Conservation (phyloP, 768 basidiomycete genomes). For the Chiua virens region DNA sequence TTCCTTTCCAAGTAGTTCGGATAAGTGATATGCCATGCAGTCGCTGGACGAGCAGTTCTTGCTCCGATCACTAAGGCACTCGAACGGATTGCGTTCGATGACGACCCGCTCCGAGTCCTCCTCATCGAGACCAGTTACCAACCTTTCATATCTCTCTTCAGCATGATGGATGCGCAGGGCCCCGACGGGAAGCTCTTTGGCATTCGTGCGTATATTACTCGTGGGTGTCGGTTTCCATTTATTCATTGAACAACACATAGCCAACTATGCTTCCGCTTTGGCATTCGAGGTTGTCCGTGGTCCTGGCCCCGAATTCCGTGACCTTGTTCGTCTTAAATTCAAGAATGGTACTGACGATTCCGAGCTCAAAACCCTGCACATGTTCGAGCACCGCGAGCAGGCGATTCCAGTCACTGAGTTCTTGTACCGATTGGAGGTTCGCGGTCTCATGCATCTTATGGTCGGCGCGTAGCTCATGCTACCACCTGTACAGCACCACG, state of each 20-base stretch:
- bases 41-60: constrained; percentile 78
- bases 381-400: constrained; percentile 69
- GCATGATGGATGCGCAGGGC: constrained; percentile 59
- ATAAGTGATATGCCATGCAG: constrained; percentile 36
- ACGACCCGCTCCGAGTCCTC: constrained; percentile 75
- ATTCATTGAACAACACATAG: constrained; percentile 34
- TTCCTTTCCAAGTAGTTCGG: not conserved
- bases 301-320: constrained; percentile 69
- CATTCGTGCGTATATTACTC: constrained; percentile 53
- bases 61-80: constrained; percentile 69
- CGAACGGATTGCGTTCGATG: constrained; percentile 74
- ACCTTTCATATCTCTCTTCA: constrained; percentile 84
- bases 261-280: constrained; percentile 70
- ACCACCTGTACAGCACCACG: constrained; percentile 31
- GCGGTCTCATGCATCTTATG: constrained; percentile 3
- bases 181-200: constrained; percentile 54
- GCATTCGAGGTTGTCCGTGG: constrained; percentile 76
- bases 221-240: not conserved
- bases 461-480: not conserved
- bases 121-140: constrained; percentile 82
- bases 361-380: constrained; percentile 61
- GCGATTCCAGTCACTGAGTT: constrained; percentile 77
- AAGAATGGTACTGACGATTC: constrained; percentile 66
- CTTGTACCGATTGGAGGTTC: constrained; percentile 78
- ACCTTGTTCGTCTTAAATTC: constrained; percentile 82